phyloP scores from a whole-genome alignment of 148 eudicot genomes.

The Heliosperma pusillum region DNA sequence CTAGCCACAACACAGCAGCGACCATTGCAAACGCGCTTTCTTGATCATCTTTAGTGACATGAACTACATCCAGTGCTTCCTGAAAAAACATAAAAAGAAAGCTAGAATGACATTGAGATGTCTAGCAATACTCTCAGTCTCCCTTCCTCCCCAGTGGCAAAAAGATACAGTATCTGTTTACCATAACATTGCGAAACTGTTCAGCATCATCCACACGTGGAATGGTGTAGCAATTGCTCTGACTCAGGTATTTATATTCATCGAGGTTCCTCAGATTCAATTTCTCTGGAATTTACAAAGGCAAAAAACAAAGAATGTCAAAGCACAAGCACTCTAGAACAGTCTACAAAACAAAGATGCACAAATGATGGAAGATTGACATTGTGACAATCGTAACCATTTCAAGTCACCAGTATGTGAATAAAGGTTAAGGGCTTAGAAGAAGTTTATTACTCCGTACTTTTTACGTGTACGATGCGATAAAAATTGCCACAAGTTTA shows the following conservation, averaged over 20 bases:
- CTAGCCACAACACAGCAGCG: conserved; percentile 89
- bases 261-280: conserved; percentile 60
- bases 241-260: conserved; percentile 72
- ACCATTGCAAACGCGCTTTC: conserved; percentile 85
- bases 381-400: not conserved
- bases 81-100: conserved; percentile 25
- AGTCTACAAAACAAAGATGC: not conserved
- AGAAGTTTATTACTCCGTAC: not conserved
- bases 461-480: not conserved
- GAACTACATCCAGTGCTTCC: conserved; percentile 96
- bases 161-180: conserved; percentile 27
- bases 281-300: conserved; percentile 49
- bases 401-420: not conserved
- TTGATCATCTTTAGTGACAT: conserved; percentile 82
- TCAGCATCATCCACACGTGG: conserved; percentile 91
- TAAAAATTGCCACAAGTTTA: not conserved
- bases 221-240: conserved; percentile 78
- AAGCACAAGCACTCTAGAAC: not conserved
- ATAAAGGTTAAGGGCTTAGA: not conserved
- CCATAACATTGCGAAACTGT: conserved; percentile 70
- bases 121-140: not conserved
- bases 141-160: not conserved
- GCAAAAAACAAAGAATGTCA: not conserved
- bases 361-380: not conserved
- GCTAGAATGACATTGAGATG: not conserved